Conservation (phyloP, 305 asterid genomes). For the Plantago coronopus region DNA sequence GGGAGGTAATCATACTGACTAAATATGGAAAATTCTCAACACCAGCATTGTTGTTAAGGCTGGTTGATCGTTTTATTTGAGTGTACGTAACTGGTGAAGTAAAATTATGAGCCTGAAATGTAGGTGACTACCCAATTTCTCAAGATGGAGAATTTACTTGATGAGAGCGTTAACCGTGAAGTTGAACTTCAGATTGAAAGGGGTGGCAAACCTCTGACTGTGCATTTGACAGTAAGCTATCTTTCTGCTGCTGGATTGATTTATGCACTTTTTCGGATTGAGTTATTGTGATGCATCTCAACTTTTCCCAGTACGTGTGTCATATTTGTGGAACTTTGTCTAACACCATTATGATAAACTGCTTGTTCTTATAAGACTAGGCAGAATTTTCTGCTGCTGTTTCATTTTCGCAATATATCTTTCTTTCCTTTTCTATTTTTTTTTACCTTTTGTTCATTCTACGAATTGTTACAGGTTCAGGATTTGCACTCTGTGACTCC, state of each 20-base stretch:
- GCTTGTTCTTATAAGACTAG: background rate
- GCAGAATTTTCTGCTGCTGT: slow-evolving; percentile 1
- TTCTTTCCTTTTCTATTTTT: background rate
- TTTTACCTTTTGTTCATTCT: slow-evolving; percentile 2
- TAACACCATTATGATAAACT: background rate
- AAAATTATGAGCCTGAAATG: slow-evolving; percentile 24
- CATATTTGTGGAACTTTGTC: no score
- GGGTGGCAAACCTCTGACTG: slow-evolving; percentile 78
- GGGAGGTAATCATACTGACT: slow-evolving; percentile 55
- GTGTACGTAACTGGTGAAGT: no score
- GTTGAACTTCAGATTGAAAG: slow-evolving; percentile 90
- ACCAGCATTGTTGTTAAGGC: background rate
- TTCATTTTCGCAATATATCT: background rate
- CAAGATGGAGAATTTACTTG: slow-evolving; percentile 84
- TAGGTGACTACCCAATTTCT: slow-evolving; percentile 91
- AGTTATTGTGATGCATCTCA: no score
- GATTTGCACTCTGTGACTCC: slow-evolving; percentile 95
- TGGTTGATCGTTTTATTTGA: background rate
- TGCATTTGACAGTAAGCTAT: slow-evolving; percentile 59
- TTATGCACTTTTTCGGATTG: background rate
- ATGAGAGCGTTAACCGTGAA: slow-evolving; percentile 65
- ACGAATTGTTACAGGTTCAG: slow-evolving; percentile 73
- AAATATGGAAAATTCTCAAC: background rate
- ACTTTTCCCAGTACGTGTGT: background rate
- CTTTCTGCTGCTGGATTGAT: background rate